A percentile compares a stretch with the other conserved stretches of the same genome.
These are phyloP conservation scores for Zygoascus hellenicus DNA, from an alignment of 1,139 yeast genomes.

Conservation along the genomic window DNA sequence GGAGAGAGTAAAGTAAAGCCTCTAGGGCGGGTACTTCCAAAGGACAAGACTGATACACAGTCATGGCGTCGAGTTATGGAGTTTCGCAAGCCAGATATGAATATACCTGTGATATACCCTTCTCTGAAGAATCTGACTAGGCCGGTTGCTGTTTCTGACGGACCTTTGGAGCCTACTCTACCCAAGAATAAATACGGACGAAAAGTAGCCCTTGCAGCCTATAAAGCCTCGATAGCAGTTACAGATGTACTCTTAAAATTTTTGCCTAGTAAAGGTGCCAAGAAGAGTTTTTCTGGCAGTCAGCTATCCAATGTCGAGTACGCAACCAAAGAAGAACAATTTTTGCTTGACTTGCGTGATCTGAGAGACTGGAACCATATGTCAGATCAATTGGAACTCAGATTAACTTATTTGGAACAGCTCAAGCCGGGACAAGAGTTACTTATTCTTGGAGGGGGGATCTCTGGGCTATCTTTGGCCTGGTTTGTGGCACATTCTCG, in stretches of 20 bases:
- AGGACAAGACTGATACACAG: conserved; percentile 5
- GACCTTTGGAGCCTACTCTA: neutral
- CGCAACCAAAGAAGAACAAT: conserved; percentile 8
- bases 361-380: conserved; percentile 20
- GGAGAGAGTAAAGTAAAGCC: conserved; percentile 6
- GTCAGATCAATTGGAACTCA: conserved; percentile 25
- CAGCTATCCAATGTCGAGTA: neutral
- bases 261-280: neutral
- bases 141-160: neutral
- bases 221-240: conserved; percentile 9
- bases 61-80: conserved; percentile 8
- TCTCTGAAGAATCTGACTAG: neutral
- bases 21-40: conserved; percentile 9
- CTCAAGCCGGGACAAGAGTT: conserved; percentile 26
- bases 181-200: conserved; percentile 3
- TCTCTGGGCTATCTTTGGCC: conserved; percentile 76
- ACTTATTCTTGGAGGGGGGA: conserved; percentile 70
- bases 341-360: conserved; percentile 8
- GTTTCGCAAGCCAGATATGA: conserved; percentile 10
- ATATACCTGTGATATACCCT: conserved; percentile 9
- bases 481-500: conserved; percentile 64
- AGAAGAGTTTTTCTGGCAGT: neutral
- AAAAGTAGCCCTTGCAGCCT: conserved; percentile 2
- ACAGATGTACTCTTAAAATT: conserved; percentile 4
- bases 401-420: conserved; percentile 26